Conservation (phyloP, 768 basidiomycete species). For the Tricholomella constricta region DNA sequence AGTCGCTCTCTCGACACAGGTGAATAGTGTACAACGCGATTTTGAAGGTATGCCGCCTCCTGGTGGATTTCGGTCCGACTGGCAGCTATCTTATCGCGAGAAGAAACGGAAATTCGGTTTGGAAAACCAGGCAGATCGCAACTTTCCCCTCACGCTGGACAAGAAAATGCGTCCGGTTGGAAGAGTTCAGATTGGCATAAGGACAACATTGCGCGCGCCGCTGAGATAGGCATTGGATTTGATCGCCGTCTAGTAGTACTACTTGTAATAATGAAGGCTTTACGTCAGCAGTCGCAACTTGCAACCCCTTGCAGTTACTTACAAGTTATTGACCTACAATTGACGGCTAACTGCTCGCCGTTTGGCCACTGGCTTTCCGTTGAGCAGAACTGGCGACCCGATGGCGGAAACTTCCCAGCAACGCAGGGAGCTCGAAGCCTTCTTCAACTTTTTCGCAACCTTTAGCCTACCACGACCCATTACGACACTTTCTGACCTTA, state of each 20-base stretch:
- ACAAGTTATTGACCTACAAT: too few species aligned
- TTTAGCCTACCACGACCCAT: constrained; percentile 71
- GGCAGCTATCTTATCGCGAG: constrained; percentile 26
- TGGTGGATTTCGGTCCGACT: constrained; percentile 34
- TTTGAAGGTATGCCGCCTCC: constrained; percentile 43
- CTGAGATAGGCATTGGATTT: background rate
- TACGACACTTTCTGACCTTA: constrained; percentile 66
- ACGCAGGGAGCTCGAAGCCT: constrained; percentile 74
- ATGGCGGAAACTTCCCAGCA: constrained; percentile 40
- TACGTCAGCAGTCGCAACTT: constrained; percentile 5
- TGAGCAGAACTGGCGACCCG: background rate
- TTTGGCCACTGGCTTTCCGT: background rate
- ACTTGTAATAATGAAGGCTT: background rate
- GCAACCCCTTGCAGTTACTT: too few species aligned
- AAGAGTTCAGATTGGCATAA: constrained; percentile 42
- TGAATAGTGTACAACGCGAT: constrained; percentile 19
- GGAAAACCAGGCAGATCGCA: constrained; percentile 4
- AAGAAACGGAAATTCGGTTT: constrained; percentile 17
- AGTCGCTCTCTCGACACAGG: background rate
- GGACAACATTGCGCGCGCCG: constrained; percentile 17
- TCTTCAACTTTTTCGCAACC: constrained; percentile 77
- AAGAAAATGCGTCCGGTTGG: constrained; percentile 35
- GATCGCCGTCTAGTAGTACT: too few species aligned
- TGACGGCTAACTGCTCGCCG: background rate
- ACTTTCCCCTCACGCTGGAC: constrained; percentile 40